Percentiles rank a stretch among this genome's conserved stretches.
These are phyloP conservation scores for Spencermartinsiella ligniputridi DNA, from an alignment of 1,139 yeast species.

Conservation along the genomic window DNA sequence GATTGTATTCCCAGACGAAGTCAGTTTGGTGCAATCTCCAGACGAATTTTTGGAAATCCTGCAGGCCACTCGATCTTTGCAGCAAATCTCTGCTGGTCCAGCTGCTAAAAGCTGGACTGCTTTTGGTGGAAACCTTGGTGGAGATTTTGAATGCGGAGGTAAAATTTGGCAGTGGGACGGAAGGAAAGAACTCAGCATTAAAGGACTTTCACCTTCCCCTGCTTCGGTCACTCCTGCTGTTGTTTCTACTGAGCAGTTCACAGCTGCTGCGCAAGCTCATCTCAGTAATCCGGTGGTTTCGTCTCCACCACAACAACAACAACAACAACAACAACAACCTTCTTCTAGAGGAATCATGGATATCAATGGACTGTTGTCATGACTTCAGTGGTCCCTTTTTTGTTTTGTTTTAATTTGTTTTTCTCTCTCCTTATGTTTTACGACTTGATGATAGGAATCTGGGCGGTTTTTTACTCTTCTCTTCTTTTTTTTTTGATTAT, in stretches of 20 bases:
- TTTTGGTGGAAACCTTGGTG: conserved; percentile 20
- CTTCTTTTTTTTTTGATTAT: conserved; percentile 3
- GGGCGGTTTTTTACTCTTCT: neutral
- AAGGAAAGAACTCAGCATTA: conserved; percentile 26
- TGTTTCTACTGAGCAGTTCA: conserved; percentile 7
- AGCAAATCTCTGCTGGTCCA: conserved; percentile 34
- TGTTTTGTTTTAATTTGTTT: neutral
- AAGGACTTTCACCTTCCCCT: conserved; percentile 10
- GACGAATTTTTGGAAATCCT: conserved; percentile 36
- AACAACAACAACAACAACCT: neutral
- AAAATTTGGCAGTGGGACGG: conserved; percentile 40
- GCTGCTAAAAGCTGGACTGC: conserved; percentile 25
- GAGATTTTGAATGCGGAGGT: conserved; percentile 39
- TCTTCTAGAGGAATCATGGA: conserved; percentile 15
- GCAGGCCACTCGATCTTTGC: conserved; percentile 40
- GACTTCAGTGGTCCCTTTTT: conserved; percentile 1
- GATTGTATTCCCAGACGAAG: conserved; percentile 22
- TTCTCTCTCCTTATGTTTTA: neutral
- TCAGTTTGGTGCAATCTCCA: conserved; percentile 27
- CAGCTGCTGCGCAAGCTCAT: conserved; percentile 5
- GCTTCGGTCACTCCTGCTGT: conserved; percentile 3
- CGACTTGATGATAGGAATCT: conserved; percentile 1
- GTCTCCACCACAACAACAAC: conserved; percentile 2
- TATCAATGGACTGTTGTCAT: conserved; percentile 18
- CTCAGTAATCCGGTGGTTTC: conserved; percentile 7